Evolutionary conservation across 2,329 filamentous ascomycete genomes (phyloP), one percentile per base, ranked within the genome.

Genomic region (Epichloe sibirici): DNA sequence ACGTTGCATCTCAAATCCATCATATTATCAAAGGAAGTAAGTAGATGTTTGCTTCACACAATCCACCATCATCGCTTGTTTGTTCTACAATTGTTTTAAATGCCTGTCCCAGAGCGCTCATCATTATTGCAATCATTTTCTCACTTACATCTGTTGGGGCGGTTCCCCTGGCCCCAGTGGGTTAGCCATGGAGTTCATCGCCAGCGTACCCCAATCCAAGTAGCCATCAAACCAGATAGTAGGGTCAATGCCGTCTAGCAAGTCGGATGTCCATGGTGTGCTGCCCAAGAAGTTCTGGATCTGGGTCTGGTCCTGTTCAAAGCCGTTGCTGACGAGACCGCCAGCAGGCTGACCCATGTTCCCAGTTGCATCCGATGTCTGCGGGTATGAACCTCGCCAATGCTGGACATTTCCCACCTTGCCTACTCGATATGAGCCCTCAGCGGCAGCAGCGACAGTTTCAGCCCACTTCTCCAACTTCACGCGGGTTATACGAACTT

Each of bases 401-500:
- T 51, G 53, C 23, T 45, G 53, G 7, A 42, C 15, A 12, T 49
- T 34, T n/a, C 47, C 47, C 5, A 23, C 25, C 40, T 48, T 49
- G 34, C 7, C 15, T 25, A 44, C 55, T 2, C 66, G 55, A 12
- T 57, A 61, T 0, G 61, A 52, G 0, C 59, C 57, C 1, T 63
- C 62, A 1, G 62, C 66, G 1, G 71, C 66, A 2, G 65, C 66
- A 0, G 71, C 66, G 0, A 75, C 68, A 0, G 74, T 64, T 48
- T 76, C 74, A 0, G 72, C 68, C 70, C 72, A 77, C 15, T 69
- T 65, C 49, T 74, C 72, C 0, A 78, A 56, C 55, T 75, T 76
- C 3, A 69, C 63, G 6, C 69, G 69, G 0, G 71, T 72, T 37
- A 77, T 71, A 21, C 69, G 66, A 1, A 78, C 62, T 45, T 77